phyloP scores from a whole-genome alignment of 2,329 filamentous ascomycete species.

The Neoscytalidium dimidiatum region DNA sequence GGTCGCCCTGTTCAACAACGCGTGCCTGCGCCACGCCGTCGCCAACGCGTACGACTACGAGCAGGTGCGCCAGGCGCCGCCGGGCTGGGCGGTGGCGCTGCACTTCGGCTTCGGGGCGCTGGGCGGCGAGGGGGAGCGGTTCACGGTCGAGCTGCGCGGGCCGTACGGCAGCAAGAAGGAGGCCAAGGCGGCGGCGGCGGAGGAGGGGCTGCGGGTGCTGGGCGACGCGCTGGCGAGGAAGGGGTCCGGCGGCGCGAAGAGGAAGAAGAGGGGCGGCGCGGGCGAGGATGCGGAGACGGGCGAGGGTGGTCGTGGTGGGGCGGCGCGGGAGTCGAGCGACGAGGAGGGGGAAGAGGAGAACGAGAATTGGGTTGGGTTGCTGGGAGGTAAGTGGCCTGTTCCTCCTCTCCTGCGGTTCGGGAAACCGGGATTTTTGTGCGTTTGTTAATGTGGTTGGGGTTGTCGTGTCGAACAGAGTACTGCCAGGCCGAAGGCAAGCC shows the following conservation, averaged over 20 bases:
- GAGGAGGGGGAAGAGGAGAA: slow-evolving; percentile 23
- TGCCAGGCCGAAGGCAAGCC: slow-evolving; percentile 28
- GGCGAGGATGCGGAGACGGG: slow-evolving; percentile 20
- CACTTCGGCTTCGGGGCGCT: slow-evolving; percentile 28
- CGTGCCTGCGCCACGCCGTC: slow-evolving; percentile 20
- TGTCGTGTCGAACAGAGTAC: slow-evolving; percentile 29
- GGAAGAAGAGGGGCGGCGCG: slow-evolving; percentile 22
- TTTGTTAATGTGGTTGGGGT: not conserved
- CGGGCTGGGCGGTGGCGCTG: slow-evolving; percentile 29
- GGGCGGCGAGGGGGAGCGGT: slow-evolving; percentile 21
- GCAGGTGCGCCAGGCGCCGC: not conserved
- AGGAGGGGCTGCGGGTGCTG: slow-evolving; percentile 33
- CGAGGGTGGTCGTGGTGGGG: not conserved
- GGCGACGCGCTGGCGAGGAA: slow-evolving; percentile 27
- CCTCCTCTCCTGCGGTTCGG: not conserved
- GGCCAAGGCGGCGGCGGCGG: slow-evolving; percentile 43
- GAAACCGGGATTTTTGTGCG: too few species aligned
- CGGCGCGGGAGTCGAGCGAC: slow-evolving; percentile 16
- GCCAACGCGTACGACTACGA: slow-evolving; percentile 1
- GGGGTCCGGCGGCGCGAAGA: slow-evolving; percentile 13
- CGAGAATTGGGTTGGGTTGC: slow-evolving; percentile 40
- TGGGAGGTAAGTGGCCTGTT: slow-evolving; percentile 23
- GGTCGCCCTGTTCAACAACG: slow-evolving; percentile 19
- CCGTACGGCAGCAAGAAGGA: slow-evolving; percentile 43
- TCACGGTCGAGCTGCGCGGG: slow-evolving; percentile 26